Percentiles rank a stretch among this genome's conserved stretches.
Conservation (phyloP, 192 early-diverging fungal species). For the Haplosporangium gracile region DNA sequence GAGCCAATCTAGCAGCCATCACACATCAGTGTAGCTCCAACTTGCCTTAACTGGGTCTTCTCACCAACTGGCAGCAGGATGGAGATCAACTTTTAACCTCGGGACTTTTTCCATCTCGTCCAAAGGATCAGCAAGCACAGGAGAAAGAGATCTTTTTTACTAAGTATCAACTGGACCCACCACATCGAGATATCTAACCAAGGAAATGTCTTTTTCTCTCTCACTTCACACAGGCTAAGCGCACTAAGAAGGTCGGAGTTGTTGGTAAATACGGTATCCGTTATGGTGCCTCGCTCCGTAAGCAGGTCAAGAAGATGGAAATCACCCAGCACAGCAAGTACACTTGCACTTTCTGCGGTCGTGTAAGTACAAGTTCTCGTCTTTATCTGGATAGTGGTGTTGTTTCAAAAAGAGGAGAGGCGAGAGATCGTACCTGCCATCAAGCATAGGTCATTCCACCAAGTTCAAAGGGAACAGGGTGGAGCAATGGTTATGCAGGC, state of each 20-base stretch:
- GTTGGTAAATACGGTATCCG: constrained; percentile 99
- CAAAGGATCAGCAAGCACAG: not conserved
- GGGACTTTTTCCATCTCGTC: not conserved
- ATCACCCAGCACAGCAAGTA: constrained; percentile 99
- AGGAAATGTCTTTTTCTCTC: not conserved
- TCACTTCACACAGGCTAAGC: constrained; percentile 75
- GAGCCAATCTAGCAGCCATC: not conserved
- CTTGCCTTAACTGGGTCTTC: not conserved
- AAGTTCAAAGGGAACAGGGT: too few species aligned
- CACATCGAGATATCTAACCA: not conserved
- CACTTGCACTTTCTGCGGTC: constrained; percentile 99
- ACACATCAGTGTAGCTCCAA: not conserved
- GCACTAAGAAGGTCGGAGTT: constrained; percentile 99
- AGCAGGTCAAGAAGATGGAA: constrained; percentile 92
- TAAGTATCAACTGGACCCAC: not conserved
- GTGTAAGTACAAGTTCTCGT: constrained; percentile 63
- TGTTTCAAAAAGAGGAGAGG: not conserved
- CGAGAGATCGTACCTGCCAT: not conserved
- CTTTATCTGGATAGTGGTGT: not conserved
- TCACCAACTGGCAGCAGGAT: not conserved
- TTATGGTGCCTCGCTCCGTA: constrained; percentile 99
- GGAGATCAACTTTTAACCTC: not conserved
- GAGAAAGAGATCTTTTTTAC: not conserved
- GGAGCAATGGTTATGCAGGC: too few species aligned
- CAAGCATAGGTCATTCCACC: too few species aligned